Evolutionary conservation across 2,329 filamentous ascomycete genomes (phyloP).

Genomic region (Bipolaris oryzae): DNA sequence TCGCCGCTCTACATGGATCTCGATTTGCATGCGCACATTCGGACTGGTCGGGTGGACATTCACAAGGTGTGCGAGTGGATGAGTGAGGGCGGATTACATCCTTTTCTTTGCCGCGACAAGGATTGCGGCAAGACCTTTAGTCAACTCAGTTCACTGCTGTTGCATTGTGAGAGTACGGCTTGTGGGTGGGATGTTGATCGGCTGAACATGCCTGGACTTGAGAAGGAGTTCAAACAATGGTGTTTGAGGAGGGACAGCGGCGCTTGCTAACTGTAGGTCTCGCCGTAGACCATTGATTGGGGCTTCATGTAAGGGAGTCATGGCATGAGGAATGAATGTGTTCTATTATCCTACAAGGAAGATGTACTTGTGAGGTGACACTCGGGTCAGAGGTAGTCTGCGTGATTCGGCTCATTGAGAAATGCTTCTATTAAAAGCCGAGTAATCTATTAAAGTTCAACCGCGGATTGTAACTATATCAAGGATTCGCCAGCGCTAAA

Average conservation of each 20-base stretch:
- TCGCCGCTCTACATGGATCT: conserved; percentile 44
- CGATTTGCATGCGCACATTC: conserved; percentile 42
- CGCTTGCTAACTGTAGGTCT: background rate
- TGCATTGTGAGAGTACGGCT: conserved; percentile 37
- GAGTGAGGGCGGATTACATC: conserved; percentile 31
- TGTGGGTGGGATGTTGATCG: conserved; percentile 37
- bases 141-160: conserved; percentile 34
- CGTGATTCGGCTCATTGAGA: background rate
- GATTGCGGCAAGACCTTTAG: conserved; percentile 34
- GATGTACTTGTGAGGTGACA: background rate
- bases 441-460: conserved; percentile 1
- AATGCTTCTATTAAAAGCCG: conserved; percentile 1
- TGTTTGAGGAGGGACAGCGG: conserved; percentile 14
- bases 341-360: background rate
- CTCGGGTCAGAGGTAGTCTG: background rate
- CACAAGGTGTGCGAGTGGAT: conserved; percentile 33
- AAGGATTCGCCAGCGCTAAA: conserved; percentile 23
- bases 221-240: conserved; percentile 26
- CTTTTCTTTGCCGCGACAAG: conserved; percentile 37
- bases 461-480: conserved; percentile 3
- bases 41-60: conserved; percentile 29
- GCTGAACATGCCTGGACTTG: conserved; percentile 31
- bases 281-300: background rate
- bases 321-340: background rate
- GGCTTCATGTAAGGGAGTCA: background rate